phyloP scores from a whole-genome alignment of 2,329 filamentous ascomycete genomes.

The Colletotrichum phormii region DNA sequence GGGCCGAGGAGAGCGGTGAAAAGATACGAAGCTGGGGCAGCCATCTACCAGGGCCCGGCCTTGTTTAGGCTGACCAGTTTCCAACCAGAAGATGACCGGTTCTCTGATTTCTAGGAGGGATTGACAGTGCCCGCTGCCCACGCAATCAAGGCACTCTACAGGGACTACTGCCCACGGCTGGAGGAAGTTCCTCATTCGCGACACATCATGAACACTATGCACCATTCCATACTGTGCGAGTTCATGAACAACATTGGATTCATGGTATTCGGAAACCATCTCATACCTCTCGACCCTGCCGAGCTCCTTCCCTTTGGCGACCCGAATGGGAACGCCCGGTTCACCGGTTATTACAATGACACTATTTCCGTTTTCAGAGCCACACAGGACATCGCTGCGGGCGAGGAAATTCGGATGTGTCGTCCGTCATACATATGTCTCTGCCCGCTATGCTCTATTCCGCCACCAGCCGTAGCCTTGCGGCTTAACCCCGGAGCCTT shows the following conservation, averaged over 20 bases:
- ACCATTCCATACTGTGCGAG: not conserved
- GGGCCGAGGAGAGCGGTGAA: not conserved
- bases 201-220: not conserved
- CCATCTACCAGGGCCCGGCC: not conserved
- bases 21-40: not conserved
- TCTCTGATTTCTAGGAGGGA: not conserved
- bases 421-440: not conserved
- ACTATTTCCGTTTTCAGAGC: not conserved
- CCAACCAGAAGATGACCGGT: not conserved
- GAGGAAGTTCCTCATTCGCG: not conserved
- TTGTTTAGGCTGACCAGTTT: not conserved
- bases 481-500: not conserved
- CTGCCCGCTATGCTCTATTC: not conserved
- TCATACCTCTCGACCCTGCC: not conserved
- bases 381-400: not conserved
- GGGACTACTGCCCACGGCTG: not conserved
- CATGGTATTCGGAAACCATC: not conserved
- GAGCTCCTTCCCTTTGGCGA: not conserved
- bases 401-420: not conserved
- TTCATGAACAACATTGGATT: slow-evolving; percentile 8
- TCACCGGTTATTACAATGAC: not conserved
- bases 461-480: not conserved
- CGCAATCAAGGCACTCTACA: not conserved
- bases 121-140: not conserved
- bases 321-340: not conserved